A percentile compares a stretch with the other conserved stretches of the same genome.
phyloP scores from a whole-genome alignment of 257 asterid species.

The Mentha longifolia region DNA sequence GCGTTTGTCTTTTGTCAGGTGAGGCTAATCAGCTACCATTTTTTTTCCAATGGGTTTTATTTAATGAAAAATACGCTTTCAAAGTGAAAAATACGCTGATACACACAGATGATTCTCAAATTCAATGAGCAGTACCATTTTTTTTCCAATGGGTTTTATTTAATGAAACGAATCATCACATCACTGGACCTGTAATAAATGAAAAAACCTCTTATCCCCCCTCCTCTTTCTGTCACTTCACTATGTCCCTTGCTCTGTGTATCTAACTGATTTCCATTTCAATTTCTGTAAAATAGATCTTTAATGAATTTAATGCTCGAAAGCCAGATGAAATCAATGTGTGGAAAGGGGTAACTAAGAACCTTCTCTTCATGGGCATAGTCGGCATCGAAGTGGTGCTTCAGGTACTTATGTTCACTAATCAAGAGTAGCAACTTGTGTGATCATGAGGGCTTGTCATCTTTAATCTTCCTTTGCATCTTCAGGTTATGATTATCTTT shows the following conservation, averaged over 20 bases:
- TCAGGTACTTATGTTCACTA: conserved; percentile 62
- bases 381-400: conserved; percentile 70
- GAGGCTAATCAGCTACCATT: conserved; percentile 22
- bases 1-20: conserved; percentile 93
- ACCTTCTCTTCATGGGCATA: conserved; percentile 78
- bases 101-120: not conserved
- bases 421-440: not conserved
- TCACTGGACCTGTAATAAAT: no score
- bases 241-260: not conserved
- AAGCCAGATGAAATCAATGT: conserved; percentile 90
- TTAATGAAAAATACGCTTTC: no score
- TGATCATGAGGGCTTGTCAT: conserved; percentile 15
- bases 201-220: not conserved
- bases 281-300: conserved; percentile 53
- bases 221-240: not conserved
- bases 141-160: conserved; percentile 1
- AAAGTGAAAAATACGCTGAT: no score
- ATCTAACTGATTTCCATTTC: conserved; percentile 2
- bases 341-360: conserved; percentile 73
- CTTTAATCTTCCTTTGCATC: conserved; percentile 14
- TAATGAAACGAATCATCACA: not conserved
- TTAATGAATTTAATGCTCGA: conserved; percentile 90
- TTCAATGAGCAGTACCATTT: not conserved
- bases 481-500: conserved; percentile 76
- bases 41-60: no score